Evolutionary conservation across 2,329 filamentous ascomycete genomes (phyloP), one percentile per base, ranked within the genome.

Genomic region (Penicillium fuscoglaucum): DNA sequence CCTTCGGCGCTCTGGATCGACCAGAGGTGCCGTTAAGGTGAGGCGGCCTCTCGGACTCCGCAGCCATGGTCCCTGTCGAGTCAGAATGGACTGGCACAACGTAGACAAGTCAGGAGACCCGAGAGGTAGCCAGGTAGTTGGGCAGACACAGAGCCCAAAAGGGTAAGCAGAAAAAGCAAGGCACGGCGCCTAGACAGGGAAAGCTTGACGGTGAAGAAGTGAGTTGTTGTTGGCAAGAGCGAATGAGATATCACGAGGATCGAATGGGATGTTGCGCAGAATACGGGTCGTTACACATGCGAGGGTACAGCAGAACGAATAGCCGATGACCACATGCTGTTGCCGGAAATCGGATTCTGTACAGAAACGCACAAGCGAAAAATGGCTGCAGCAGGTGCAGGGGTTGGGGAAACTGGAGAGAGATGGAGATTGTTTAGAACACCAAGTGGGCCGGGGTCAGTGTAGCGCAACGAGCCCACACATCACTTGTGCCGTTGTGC

Each of bases 1-100:
- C 63, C 65, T 67, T 68, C 63, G 64, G 55, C 33, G 56, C 63
- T 63, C 63, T 70, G 62, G 71, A 61, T 64, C 63, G 69, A 65
- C 65, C 66, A 65, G 70, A 66, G 52, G 62, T 64, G 60, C 68
- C 70, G 55, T 72, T 68, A 61, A 66, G 64, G 66, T 66, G 67
- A 67, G 72, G 70, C 70, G 66, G 68, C 70, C 72, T 72, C 68
- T 73, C 71, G 67, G 71, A 72, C 62, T 73, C 71, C 67, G 70
- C 69, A 64, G 69, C 66, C 70, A 74, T 74, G 68, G 61, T 66
- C 64, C 52, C 59, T 64, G 62, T 65, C 66, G 61, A 67, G 65
- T 67, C 66, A 71, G 63, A 53, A 50, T 61, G 50, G 48, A 53
- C 66, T 68, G 69, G 72, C 67, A 60, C 65, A 63, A 69, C 60